Base-by-base conservation (phyloP, 23 red algal genomes). In the Pyropia yezoensis region DNA sequence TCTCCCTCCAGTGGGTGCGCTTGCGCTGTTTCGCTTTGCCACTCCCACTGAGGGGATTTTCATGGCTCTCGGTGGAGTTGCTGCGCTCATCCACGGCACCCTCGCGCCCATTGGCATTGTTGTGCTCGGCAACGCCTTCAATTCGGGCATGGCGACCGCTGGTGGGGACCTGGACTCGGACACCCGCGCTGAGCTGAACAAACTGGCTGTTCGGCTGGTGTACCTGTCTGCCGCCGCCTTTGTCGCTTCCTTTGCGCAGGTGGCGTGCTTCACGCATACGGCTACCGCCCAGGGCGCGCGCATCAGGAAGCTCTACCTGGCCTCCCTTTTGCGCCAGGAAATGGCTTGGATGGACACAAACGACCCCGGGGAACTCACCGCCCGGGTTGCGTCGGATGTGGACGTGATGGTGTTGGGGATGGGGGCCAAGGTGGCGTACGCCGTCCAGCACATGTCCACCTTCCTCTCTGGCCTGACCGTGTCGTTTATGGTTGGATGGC, bases 61-160 rank as follows among this genome's bases (percentile, higher is more conserved):
- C 70, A 89, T 89, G 75, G 7, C 50, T 17, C 66, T 89, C 25
- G 77, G 83, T 14, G 21, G 57, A 1, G 32, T 79, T 23, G 71
- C 92, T 2, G 83, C 85, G 32, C 55, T 79, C 1, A 30, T 81
- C 54, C 81, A 96, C 23, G 92, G 92, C 47, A 62, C 61, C 18
- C 56, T 88, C 26, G 65, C 82, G 26, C 83, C 92, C 3, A 71
- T 83, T 25, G 89, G 79, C 58, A 80, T 76, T n/a, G 89, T 96
- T 51, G 72, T 96, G 26, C 85, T 90, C 49, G 92, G 92, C 30
- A 47, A 54, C 27, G 77, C 86, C 54, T 82, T 96, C 54, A 62
- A 87, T 25, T 72, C 63, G 1, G 85, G 85, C 51, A 53, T 26
- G 15, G 52, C 14, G 18, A n/a, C 17, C 39, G 58, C 77, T 2